These are phyloP conservation scores for Salmacisia buchloeana DNA, from an alignment of 1,284 basidiomycete genomes.

Conservation along the genomic window DNA sequence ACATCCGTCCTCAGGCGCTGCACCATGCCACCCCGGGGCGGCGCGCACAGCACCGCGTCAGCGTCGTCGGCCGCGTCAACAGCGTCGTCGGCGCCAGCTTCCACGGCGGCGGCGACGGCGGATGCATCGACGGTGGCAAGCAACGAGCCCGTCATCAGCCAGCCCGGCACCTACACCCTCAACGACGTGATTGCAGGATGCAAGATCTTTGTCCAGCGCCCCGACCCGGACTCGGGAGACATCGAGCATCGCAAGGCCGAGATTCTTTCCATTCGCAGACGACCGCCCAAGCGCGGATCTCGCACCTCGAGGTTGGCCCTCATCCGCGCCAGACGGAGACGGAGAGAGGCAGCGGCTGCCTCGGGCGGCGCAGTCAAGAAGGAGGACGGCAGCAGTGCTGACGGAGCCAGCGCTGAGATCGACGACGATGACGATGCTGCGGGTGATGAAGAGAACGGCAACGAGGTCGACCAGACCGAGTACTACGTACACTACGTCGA, in stretches of 20 bases:
- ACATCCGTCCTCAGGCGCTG: no score
- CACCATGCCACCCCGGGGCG: no score
- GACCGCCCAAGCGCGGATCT: constrained; percentile 14
- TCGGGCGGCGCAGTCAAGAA: constrained; percentile 15
- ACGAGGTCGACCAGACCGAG: constrained; percentile 14
- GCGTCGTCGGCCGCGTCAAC: no score
- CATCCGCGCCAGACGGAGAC: not conserved
- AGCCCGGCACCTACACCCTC: constrained; percentile 35
- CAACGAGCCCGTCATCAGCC: not conserved
- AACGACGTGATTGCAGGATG: constrained; percentile 39
- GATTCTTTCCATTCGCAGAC: constrained; percentile 41
- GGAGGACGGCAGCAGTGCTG: constrained; percentile 40
- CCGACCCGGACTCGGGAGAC: constrained; percentile 39
- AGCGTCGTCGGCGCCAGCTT: no score
- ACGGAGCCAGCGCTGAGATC: constrained; percentile 63
- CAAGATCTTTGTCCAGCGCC: constrained; percentile 46
- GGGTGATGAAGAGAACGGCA: not conserved
- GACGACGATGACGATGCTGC: not conserved
- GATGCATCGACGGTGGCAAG: not conserved
- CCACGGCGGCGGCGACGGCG: not conserved
- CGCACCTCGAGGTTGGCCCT: not conserved
- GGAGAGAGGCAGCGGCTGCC: constrained; percentile 29
- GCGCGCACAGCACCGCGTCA: no score
- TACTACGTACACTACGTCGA: constrained; percentile 40
- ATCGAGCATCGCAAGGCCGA: constrained; percentile 45